Percentiles rank a stretch among this genome's conserved stretches.
phyloP scores from a whole-genome alignment of 225 moss, liverwort and hornwort genomes.

The Ulota crispa region DNA sequence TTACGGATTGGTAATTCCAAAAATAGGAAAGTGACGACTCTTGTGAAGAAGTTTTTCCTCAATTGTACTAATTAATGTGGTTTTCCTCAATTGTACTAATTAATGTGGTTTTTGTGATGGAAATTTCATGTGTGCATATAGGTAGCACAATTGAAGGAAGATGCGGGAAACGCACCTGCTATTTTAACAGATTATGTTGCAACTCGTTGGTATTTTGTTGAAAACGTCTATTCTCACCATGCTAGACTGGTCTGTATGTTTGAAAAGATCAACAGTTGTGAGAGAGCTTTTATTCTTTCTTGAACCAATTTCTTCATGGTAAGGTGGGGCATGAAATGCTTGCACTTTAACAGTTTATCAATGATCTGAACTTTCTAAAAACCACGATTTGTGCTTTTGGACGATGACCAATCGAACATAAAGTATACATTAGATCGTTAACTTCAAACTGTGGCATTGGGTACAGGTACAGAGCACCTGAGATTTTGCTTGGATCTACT shows the following conservation, averaged over 20 bases:
- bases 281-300: neutral
- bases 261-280: neutral
- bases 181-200: conserved; percentile 95
- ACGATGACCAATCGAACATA: neutral
- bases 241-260: conserved; percentile 17
- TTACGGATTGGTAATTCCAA: neutral
- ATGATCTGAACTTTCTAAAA: neutral
- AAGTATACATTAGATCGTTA: neutral
- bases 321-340: neutral
- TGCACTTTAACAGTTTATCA: neutral
- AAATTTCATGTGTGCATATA: conserved; percentile 18
- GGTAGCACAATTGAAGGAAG: conserved; percentile 95
- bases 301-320: neutral
- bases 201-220: conserved; percentile 75
- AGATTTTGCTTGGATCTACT: conserved; percentile 86
- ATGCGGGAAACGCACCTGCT: conserved; percentile 69
- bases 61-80: neutral
- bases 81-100: neutral
- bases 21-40: neutral
- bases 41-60: neutral
- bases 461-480: conserved; percentile 92
- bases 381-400: neutral
- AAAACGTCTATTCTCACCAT: conserved; percentile 6
- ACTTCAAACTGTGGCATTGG: conserved; percentile 16
- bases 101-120: neutral